Base-by-base conservation (phyloP, 1,284 basidiomycete species). In the Moniliella sp. region DNA sequence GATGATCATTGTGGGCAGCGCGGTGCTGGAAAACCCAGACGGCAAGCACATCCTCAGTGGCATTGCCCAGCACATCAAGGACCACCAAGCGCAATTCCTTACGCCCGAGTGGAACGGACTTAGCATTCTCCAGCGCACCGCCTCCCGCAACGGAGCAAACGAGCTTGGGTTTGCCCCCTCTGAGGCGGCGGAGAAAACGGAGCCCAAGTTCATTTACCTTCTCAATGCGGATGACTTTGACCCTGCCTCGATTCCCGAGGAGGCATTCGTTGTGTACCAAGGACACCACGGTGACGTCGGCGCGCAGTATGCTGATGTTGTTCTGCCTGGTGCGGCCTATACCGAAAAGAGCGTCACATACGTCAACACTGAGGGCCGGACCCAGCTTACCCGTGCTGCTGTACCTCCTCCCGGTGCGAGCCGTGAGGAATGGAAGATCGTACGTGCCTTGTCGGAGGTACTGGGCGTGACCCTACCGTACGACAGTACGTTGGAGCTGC, bases 231-330 rank as follows among this genome's bases (percentile, higher is more conserved):
- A 97, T 55, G 86, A 94, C 59, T 66, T 97, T 36, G 73, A 84
- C 54, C 78, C 83, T 27, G 72, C 75, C 37, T 73, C 75, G n/a
- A 91, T 99, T 43, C 86, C 91, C 18, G 68, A 74, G 42, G 74
- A 86, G 52, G 84, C 88, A 1, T 97, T 97, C 56, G 88, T 97
- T 28, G 88, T 97, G 10, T 99, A 97, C 66, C 91, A 97, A 62
- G 91, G 91, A 28, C 88, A 94, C 64, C 88, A 97, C 60, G 91
- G 91, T 61, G 91, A 99, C 61, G 69, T 83, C 27, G 88, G 91
- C 31, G 91, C 91, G 2, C 81, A 86, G 56, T 76, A 86, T 32
- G 91, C 91, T 12, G 88, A 97, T 61, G 84, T 97, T 82, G 80
- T 61, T 66, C 97, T 26, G 91, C 91, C n/a, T 27, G 83, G 73